A percentile compares a stretch with the other conserved stretches of the same genome.
phyloP scores from a whole-genome alignment of 441 rosid genomes.

The Melastoma candidum region DNA sequence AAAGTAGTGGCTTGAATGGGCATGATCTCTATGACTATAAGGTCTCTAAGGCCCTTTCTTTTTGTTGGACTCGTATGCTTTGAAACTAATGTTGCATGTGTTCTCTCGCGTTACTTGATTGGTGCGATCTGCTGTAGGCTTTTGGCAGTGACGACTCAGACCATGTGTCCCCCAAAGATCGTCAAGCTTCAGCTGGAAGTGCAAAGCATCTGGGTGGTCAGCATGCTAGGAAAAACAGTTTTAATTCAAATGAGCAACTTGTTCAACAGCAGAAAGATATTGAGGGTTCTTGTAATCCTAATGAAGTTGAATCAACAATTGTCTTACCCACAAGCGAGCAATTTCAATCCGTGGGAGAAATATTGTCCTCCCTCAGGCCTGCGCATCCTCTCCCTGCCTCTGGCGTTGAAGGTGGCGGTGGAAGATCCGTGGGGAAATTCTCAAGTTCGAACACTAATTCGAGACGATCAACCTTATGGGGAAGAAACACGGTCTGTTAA shows the following conservation, averaged over 20 bases:
- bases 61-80: no score
- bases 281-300: constrained; percentile 26
- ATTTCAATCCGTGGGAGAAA: constrained; percentile 62
- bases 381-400: constrained; percentile 43
- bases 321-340: constrained; percentile 47
- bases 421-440: constrained; percentile 50
- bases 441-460: constrained; percentile 47
- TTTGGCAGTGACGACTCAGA: constrained; percentile 85
- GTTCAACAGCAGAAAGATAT: constrained; percentile 43
- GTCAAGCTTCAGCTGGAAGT: constrained; percentile 34
- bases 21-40: constrained; percentile 88
- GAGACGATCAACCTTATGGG: constrained; percentile 81
- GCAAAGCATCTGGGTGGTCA: constrained; percentile 35
- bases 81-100: no score
- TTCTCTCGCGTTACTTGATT: no score
- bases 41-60: constrained; percentile 27
- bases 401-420: constrained; percentile 55
- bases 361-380: constrained; percentile 51
- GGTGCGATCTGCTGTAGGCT: constrained; percentile 34
- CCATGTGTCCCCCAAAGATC: constrained; percentile 53
- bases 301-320: constrained; percentile 34
- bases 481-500: constrained; percentile 74
- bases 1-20: constrained; percentile 82
- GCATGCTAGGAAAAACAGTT: constrained; percentile 36
- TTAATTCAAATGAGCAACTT: constrained; percentile 41